Base-by-base conservation (phyloP, 495 filamentous ascomycete genomes). In the Hypoxylon lienhwacheense region DNA sequence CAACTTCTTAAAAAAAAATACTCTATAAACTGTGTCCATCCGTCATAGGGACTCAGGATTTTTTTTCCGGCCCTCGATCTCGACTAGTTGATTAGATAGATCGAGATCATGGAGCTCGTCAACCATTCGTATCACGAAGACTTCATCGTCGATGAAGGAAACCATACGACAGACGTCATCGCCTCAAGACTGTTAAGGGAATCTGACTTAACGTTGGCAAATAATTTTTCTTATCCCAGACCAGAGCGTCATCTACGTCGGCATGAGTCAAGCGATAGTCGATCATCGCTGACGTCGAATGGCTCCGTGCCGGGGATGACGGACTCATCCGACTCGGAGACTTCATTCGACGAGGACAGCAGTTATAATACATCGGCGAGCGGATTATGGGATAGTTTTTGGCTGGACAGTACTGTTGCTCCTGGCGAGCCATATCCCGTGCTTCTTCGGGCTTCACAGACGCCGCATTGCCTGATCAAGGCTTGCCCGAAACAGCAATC, bases 331-430 rank as follows among this genome's bases (percentile, higher is more conserved):
- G 65, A 67, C 25, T 67, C 65, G 7, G 65, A 67, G 8, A 45
- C 53, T 26, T 67, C 65, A 21, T 60, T 58, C 17, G 65, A 67
- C 0, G 65, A 65, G 11, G 61, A 65, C 45, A 39, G 47, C 12
- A 52, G 28, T 19, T 65, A 65, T 37, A 67, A 62, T 12, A 58
- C 61, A 37, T 55, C 65, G 20, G 62, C 61, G 20, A 53, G 54
- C 20, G 65, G 65, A 19, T 36, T 65, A 12, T 65, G 65, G 61
- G 62, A 67, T 49, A 67, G 45, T 19, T 67, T 67, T 32, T 67
- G 65, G 65, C 65, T 32, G 2, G 55, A 65, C 8, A 49, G 40
- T 10, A 22, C 20, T 4, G 5, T 34, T 12, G 15, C 15, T 20
- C 44, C 49, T 14, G 51, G 44, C 20, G 65, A 65, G 46, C 51